A percentile compares a stretch with the other conserved stretches of the same genome.
These are phyloP conservation scores for Podospora conica DNA, from an alignment of 495 filamentous ascomycete genomes.

Conservation along the genomic window DNA sequence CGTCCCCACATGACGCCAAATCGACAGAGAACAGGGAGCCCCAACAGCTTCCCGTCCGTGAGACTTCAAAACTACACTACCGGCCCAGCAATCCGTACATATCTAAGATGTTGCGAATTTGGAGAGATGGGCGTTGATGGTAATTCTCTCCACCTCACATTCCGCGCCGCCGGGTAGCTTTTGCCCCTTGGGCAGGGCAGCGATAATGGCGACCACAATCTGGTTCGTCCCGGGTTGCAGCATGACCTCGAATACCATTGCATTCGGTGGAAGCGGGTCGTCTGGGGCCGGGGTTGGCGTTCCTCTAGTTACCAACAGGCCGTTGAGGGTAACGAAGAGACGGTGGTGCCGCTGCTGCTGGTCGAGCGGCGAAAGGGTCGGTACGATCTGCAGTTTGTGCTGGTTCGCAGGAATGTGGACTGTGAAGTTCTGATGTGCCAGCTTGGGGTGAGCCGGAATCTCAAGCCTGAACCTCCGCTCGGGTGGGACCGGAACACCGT, in stretches of 20 bases:
- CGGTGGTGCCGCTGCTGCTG: slow-evolving; percentile 37
- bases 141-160: slow-evolving; percentile 63
- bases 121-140: slow-evolving; percentile 27
- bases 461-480: slow-evolving; percentile 48
- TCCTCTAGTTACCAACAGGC: slow-evolving; percentile 53
- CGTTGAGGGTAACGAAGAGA: slow-evolving; percentile 33
- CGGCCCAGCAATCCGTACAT: not conserved
- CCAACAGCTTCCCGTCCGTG: not conserved
- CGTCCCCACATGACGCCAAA: not conserved
- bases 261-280: slow-evolving; percentile 38
- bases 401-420: slow-evolving; percentile 58
- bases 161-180: slow-evolving; percentile 50
- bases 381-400: slow-evolving; percentile 58
- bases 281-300: slow-evolving; percentile 38
- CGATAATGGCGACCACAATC: slow-evolving; percentile 59
- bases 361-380: slow-evolving; percentile 50
- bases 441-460: slow-evolving; percentile 53
- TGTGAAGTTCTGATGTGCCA: slow-evolving; percentile 62
- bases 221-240: slow-evolving; percentile 58
- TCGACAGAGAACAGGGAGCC: not conserved
- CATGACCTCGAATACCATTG: slow-evolving; percentile 55
- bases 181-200: slow-evolving; percentile 53
- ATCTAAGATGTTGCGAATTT: slow-evolving; percentile 10
- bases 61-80: not conserved
- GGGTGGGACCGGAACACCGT: slow-evolving; percentile 44